Evolutionary conservation across 148 eudicot species (phyloP), one percentile per base, ranked within the genome.

Genomic region (Rheum nobile): DNA sequence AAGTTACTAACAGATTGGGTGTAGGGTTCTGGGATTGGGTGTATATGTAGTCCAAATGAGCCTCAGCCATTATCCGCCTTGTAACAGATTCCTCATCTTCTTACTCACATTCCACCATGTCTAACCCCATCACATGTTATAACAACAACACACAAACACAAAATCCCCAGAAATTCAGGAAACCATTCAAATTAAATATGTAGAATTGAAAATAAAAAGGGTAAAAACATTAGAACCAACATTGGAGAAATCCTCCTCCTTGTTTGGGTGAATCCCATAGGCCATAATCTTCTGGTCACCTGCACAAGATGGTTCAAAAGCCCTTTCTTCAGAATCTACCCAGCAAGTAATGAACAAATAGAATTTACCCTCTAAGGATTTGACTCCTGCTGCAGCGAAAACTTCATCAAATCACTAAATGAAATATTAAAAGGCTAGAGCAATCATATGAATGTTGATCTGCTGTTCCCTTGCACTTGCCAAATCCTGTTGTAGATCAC

Each of bases 11-110:
- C n/a, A n/a, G n/a, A n/a, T n/a, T n/a, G n/a, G n/a, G n/a, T 22
- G 52, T 19, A 1, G 74, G 52, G 52, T 31, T 44, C 13, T 42
- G 34, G 39, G 54, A 28, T 17, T 46, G 28, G 34, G 74, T 72
- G 74, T 73, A 73, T 13, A 73, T 73, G 75, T 73, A 73, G 21
- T 73, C 75, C 75, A 73, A 54, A 55, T 73, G 75, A 35, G 75
- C 75, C 12, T 73, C 75, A 31, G 42, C 67, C 44, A 37, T 55
- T 26, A 55, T 21, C 67, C 68, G 35, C 46, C 68, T 55, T 29
- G 59, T 47, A 11, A 4, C 16, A 19, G 29, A 55, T 52, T 52
- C 75, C 12, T 52, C 75, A 19, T 73, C 63, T 55, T 24, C 67
- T 19, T 73, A 21, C 44, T 54, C 75, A 52, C 39, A 73, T 52